phyloP scores from a whole-genome alignment of 2,329 filamentous ascomycete genomes.

The Bipolaris zeicola region DNA sequence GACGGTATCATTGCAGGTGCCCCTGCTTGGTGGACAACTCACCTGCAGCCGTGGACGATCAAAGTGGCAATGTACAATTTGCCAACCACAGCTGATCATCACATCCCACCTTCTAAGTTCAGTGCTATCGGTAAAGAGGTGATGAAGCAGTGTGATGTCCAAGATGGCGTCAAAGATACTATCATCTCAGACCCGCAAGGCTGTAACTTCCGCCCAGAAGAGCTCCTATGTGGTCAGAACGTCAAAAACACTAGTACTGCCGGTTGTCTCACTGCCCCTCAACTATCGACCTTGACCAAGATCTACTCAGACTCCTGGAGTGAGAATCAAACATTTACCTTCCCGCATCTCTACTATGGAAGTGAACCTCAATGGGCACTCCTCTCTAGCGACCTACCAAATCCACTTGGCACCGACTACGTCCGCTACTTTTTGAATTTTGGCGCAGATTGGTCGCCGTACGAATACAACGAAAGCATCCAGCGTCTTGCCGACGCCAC shows the following conservation, averaged over 20 bases:
- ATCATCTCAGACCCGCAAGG: constrained; percentile 54
- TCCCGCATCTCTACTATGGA: constrained; percentile 49
- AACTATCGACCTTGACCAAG: constrained; percentile 51
- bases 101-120: constrained; percentile 41
- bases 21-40: constrained; percentile 57
- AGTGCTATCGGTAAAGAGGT: constrained; percentile 35
- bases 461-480: constrained; percentile 42
- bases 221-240: constrained; percentile 46
- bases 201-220: constrained; percentile 52
- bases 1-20: constrained; percentile 63
- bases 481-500: constrained; percentile 47
- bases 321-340: constrained; percentile 50
- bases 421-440: constrained; percentile 50
- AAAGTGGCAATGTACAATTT: constrained; percentile 57
- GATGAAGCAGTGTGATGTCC: constrained; percentile 57
- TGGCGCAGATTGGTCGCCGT: background rate
- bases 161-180: constrained; percentile 57
- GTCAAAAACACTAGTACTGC: constrained; percentile 36
- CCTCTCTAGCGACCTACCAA: constrained; percentile 48
- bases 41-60: constrained; percentile 54
- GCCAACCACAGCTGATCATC: constrained; percentile 52
- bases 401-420: constrained; percentile 47
- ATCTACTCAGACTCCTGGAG: constrained; percentile 52
- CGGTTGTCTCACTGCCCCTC: constrained; percentile 52
- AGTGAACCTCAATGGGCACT: constrained; percentile 43